These are phyloP conservation scores for Fraxinus pennsylvanica DNA, from an alignment of 257 asterid genomes.

Conservation along the genomic window DNA sequence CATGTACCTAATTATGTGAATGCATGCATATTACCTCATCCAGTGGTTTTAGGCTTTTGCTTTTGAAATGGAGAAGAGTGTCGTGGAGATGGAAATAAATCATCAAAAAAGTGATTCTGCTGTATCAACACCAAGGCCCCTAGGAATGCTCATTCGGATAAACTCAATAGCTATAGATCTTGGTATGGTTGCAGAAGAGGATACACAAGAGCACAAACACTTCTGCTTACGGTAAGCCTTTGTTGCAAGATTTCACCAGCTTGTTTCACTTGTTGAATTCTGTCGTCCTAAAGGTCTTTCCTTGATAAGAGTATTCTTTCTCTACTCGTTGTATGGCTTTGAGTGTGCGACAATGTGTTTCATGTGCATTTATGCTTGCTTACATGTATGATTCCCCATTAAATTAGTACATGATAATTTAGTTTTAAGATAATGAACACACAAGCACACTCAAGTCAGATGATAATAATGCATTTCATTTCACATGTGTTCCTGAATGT, in stretches of 20 bases:
- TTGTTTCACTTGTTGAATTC: not conserved
- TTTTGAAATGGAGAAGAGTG: not conserved
- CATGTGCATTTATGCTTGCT: not conserved
- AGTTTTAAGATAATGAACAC: not conserved
- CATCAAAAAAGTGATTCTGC: not conserved
- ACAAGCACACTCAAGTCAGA: not conserved
- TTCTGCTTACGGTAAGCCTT: constrained; percentile 71
- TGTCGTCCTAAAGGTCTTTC: not conserved
- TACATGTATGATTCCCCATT: not conserved
- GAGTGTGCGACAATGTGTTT: not conserved
- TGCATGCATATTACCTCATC: not conserved
- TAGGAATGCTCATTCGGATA: not conserved
- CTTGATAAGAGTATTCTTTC: too few species aligned
- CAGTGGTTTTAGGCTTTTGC: not conserved
- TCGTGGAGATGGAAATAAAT: not conserved
- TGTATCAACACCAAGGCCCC: not conserved
- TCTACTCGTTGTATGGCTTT: not conserved
- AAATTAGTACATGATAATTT: not conserved
- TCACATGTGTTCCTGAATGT: not conserved
- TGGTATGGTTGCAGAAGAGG: constrained; percentile 32
- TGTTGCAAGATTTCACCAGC: not conserved
- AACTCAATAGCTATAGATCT: constrained; percentile 48
- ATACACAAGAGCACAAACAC: constrained; percentile 41
- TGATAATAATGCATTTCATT: not conserved
- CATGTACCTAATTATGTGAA: not conserved